Evolutionary conservation across 345 rosid species (phyloP).

Genomic region (Xanthoceras sorbifolium): DNA sequence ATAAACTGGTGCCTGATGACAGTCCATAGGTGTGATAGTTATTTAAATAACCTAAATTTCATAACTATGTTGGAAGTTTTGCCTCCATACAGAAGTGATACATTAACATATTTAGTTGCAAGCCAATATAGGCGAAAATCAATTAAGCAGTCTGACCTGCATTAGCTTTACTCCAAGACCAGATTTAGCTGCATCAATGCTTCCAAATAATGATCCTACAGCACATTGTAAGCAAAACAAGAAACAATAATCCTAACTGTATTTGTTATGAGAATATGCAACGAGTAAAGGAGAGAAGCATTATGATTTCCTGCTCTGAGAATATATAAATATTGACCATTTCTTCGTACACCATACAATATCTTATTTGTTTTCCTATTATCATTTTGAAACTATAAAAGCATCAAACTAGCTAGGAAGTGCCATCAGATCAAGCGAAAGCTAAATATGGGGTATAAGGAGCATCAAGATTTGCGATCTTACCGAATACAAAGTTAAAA

Average conservation of each 20-base stretch:
- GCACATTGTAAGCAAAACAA: conserved; percentile 18
- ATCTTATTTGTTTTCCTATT: neutral
- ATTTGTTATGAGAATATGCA: conserved; percentile 1
- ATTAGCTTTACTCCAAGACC: conserved; percentile 73
- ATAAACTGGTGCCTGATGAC: neutral
- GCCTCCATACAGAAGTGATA: neutral
- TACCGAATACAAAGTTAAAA: conserved; percentile 82
- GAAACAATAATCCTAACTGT: conserved; percentile 14
- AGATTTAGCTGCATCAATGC: conserved; percentile 64
- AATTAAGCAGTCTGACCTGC: conserved; percentile 56
- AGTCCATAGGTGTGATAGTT: no score
- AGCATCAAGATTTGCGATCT: conserved; percentile 28
- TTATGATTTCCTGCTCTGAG: neutral
- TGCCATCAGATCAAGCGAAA: neutral
- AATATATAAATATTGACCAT: neutral
- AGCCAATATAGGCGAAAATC: neutral
- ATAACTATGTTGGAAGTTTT: neutral
- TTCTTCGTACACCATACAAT: neutral
- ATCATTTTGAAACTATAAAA: neutral
- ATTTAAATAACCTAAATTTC: neutral
- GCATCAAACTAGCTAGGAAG: neutral
- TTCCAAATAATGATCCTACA: conserved; percentile 90
- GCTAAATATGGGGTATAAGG: neutral
- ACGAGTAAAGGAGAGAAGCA: conserved; percentile 6
- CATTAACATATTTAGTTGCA: neutral